Evolutionary conservation across 805 yeast genomes (phyloP).

Genomic region (Blastobotrys terrestris): DNA sequence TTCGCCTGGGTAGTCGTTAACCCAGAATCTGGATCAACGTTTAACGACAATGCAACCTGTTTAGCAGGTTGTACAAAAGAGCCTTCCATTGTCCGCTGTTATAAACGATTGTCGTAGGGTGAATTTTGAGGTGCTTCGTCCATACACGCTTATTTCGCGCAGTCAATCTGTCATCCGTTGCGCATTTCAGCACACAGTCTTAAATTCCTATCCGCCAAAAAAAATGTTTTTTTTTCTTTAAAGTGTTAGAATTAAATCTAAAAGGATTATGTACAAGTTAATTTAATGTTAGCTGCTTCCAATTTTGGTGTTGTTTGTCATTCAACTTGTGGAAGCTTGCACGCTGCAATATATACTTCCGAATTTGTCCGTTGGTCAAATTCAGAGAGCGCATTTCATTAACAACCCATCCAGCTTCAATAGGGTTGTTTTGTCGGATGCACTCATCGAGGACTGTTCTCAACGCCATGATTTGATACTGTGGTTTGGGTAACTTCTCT

Average conservation of each 20-base stretch:
- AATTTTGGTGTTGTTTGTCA: neutral
- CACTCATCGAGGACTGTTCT: slow-evolving; percentile 1
- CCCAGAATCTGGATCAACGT: slow-evolving; percentile 19
- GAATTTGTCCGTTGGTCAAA: neutral
- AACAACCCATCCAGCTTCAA: neutral
- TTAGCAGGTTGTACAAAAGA: slow-evolving; percentile 9
- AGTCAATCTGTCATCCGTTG: no score
- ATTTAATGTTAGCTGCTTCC: neutral
- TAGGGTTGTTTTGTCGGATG: neutral
- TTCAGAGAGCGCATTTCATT: neutral
- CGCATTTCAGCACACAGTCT: no score
- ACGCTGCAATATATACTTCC: neutral
- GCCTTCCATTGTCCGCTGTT: slow-evolving; percentile 12
- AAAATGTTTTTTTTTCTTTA: no score
- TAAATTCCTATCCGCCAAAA: no score
- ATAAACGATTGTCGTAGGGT: neutral
- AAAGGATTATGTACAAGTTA: neutral
- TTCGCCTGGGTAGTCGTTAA: slow-evolving; percentile 20
- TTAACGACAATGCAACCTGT: slow-evolving; percentile 13
- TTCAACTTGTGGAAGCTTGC: neutral
- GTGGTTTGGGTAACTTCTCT: neutral
- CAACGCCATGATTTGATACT: neutral
- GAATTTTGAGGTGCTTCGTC: neutral
- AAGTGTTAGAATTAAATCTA: no score
- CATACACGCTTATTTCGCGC: no score